Conservation (phyloP, 768 basidiomycete species). For the Suillus brevipes region DNA sequence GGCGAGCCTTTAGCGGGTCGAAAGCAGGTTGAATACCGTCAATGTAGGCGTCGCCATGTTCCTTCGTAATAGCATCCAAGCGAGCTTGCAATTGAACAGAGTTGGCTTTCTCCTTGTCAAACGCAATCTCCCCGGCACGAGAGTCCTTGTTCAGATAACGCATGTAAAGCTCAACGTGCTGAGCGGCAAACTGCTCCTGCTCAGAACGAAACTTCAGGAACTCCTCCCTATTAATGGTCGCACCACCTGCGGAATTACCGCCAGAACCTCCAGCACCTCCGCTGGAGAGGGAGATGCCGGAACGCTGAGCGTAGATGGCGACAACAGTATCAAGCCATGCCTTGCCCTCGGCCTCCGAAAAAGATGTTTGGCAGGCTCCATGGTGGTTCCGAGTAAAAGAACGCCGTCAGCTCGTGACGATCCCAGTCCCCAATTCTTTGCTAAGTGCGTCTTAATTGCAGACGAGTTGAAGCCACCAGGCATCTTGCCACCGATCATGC, state of each 20-base stretch:
- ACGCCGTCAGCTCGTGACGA: constrained; percentile 86
- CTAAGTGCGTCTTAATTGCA: constrained; percentile 83
- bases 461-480: constrained; percentile 98
- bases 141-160: constrained; percentile 94
- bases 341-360: constrained; percentile 90
- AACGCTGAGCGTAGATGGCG: constrained; percentile 80
- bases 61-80: constrained; percentile 83
- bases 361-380: constrained; percentile 93
- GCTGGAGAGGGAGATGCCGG: constrained; percentile 81
- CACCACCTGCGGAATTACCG: constrained; percentile 66
- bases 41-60: constrained; percentile 93
- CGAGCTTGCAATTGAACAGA: constrained; percentile 72
- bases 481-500: constrained; percentile 94
- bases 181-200: constrained; percentile 87
- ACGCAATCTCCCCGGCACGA: constrained; percentile 86
- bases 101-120: constrained; percentile 83
- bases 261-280: constrained; percentile 62
- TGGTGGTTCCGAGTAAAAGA: constrained; percentile 85
- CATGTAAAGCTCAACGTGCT: constrained; percentile 96
- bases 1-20: constrained; percentile 93
- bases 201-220: constrained; percentile 96
- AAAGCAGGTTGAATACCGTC: constrained; percentile 95
- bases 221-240: constrained; percentile 96
- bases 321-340: constrained; percentile 89
- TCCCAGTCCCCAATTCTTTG: constrained; percentile 96